Percentiles rank a stretch among this genome's conserved stretches.
Conservation (phyloP, 257 asterid genomes). For the Solanum chmielewskii region DNA sequence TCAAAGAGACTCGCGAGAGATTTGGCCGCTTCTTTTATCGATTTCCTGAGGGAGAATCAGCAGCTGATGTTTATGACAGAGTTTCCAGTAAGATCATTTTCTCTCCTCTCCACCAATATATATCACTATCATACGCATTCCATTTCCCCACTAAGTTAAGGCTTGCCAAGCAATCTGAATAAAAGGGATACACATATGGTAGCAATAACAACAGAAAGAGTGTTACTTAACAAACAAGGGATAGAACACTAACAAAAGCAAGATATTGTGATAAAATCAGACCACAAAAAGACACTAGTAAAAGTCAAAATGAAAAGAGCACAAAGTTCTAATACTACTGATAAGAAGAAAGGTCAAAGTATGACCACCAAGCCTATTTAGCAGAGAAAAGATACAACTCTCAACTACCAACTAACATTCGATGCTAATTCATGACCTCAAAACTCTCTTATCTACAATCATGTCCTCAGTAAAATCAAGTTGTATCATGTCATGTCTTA, state of each 20-base stretch:
- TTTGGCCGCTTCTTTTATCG: constrained; percentile 88
- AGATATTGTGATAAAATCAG: background rate
- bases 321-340: background rate
- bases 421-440: background rate
- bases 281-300: background rate
- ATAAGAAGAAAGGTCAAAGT: background rate
- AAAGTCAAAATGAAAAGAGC: background rate
- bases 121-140: background rate
- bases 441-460: background rate
- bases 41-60: constrained; percentile 92
- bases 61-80: constrained; percentile 88
- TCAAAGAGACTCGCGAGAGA: constrained; percentile 76
- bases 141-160: background rate
- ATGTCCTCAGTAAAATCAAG: background rate
- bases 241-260: background rate
- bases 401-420: background rate
- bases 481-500: background rate
- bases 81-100: constrained; percentile 58
- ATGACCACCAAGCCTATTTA: background rate
- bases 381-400: background rate
- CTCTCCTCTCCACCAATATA: background rate
- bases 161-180: background rate
- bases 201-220: background rate
- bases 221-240: background rate
- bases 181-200: background rate